phyloP scores from a whole-genome alignment of 179 eudicot species.

The Spergularia azorica region DNA sequence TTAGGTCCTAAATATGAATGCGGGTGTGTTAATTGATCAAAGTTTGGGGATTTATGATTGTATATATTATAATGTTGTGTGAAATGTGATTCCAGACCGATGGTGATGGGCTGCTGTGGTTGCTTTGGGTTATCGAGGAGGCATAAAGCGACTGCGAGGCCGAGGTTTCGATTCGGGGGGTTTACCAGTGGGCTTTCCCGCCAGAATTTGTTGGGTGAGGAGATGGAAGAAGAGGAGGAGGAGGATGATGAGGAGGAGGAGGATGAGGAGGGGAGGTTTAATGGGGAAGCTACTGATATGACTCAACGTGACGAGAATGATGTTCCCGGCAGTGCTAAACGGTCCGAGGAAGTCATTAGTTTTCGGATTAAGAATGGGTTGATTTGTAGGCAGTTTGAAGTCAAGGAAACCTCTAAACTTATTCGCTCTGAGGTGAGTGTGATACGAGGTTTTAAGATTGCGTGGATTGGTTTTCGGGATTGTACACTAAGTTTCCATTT shows the following conservation, averaged over 20 bases:
- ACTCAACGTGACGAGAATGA: conserved; percentile 45
- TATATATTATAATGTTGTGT: no score
- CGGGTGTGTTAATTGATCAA: no score
- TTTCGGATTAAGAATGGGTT: conserved; percentile 31
- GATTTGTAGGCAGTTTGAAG: conserved; percentile 78
- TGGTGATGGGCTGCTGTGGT: conserved; percentile 87
- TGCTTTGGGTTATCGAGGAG: conserved; percentile 78
- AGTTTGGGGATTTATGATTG: no score
- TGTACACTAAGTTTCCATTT: not conserved
- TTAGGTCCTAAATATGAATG: no score
- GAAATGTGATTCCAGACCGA: conserved; percentile 26
- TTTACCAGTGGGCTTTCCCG: conserved; percentile 41
- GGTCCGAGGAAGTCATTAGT: conserved; percentile 68
- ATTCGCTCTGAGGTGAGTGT: conserved; percentile 81
- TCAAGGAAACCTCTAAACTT: conserved; percentile 70
- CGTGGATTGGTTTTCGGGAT: not conserved
- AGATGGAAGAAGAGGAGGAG: conserved; percentile 31
- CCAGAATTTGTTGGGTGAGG: conserved; percentile 47
- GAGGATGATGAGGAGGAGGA: conserved; percentile 21
- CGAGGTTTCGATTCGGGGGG: conserved; percentile 19
- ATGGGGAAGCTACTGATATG: conserved; percentile 55
- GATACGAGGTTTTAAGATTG: no score
- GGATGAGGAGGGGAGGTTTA: conserved; percentile 32
- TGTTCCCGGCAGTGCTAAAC: conserved; percentile 47
- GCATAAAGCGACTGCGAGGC: conserved; percentile 36